Percentiles rank a stretch among this genome's conserved stretches.
Conservation (phyloP, 768 basidiomycete species). For the Tulasnella calospora region DNA sequence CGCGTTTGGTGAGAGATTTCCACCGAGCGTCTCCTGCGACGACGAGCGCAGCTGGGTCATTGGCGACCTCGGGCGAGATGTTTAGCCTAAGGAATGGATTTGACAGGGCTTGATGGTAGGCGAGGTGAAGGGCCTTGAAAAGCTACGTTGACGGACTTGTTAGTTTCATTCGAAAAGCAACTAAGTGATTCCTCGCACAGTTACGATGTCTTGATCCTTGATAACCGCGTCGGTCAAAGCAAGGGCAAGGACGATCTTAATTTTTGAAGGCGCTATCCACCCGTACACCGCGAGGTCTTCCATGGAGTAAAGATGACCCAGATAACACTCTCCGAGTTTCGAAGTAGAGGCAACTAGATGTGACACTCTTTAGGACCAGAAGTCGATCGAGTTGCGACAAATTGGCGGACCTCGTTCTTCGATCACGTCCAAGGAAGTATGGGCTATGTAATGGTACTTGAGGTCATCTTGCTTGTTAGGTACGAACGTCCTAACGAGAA, state of each 20-base stretch:
- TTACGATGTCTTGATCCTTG: conserved; percentile 70
- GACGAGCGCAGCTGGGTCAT: conserved; percentile 53
- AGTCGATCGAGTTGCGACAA: conserved; percentile 25
- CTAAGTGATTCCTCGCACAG: conserved; percentile 45
- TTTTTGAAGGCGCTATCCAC: conserved; percentile 79
- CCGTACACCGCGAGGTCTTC: conserved; percentile 92
- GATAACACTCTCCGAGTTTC: conserved; percentile 72
- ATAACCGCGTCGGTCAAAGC: conserved; percentile 77
- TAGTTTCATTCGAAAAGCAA: background rate
- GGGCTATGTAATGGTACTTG: conserved; percentile 84
- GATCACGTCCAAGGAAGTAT: conserved; percentile 84
- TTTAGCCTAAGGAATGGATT: conserved; percentile 81
- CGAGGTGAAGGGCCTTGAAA: conserved; percentile 84
- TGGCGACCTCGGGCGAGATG: conserved; percentile 43
- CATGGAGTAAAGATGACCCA: conserved; percentile 82
- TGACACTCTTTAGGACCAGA: background rate
- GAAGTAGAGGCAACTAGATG: conserved; percentile 39
- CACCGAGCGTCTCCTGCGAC: conserved; percentile 47
- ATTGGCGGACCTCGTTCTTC: conserved; percentile 74
- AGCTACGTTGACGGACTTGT: conserved; percentile 45
- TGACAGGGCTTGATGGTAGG: conserved; percentile 74
- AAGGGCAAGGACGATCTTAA: conserved; percentile 80
- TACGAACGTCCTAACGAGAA: conserved; percentile 69
- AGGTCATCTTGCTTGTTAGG: conserved; percentile 55
- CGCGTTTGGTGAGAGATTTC: conserved; percentile 60